phyloP scores from a whole-genome alignment of 495 filamentous ascomycete species.

The Gamarada debralockiae region DNA sequence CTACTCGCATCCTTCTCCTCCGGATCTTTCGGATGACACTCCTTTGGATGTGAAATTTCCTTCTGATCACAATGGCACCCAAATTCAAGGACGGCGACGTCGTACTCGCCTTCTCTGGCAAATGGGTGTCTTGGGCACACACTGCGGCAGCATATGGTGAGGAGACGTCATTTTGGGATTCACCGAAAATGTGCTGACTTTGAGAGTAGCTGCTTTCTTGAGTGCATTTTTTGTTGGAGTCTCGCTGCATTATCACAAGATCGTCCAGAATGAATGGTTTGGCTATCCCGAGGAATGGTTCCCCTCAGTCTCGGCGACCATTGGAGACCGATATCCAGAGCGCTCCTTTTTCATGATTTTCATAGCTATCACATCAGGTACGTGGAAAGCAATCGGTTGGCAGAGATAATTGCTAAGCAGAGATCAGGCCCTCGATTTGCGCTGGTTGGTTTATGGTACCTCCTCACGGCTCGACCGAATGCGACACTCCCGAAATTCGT shows the following conservation, averaged over 20 bases:
- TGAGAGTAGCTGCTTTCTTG: conserved; percentile 71
- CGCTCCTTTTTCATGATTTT: conserved; percentile 95
- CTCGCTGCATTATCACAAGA: conserved; percentile 90
- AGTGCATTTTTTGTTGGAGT: conserved; percentile 84
- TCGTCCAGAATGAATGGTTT: conserved; percentile 96
- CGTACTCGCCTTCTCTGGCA: conserved; percentile 77
- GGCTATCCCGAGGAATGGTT: conserved; percentile 99
- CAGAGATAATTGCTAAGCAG: not conserved
- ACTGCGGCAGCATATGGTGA: conserved; percentile 76
- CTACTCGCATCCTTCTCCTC: conserved; percentile 18
- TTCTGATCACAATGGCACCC: conserved; percentile 59
- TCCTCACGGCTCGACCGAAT: conserved; percentile 75
- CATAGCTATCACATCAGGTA: conserved; percentile 92
- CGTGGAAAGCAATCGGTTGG: not conserved
- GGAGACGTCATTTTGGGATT: conserved; percentile 19
- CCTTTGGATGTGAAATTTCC: conserved; percentile 23
- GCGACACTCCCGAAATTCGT: conserved; percentile 76
- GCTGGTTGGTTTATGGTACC: conserved; percentile 88
- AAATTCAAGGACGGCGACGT: conserved; percentile 88
- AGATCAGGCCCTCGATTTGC: conserved; percentile 77
- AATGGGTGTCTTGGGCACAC: conserved; percentile 89
- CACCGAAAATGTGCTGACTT: not conserved
- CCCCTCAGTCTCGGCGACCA: conserved; percentile 96
- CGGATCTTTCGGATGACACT: conserved; percentile 23
- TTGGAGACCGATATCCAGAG: conserved; percentile 96